phyloP scores from a whole-genome alignment of 1,284 basidiomycete genomes.

The Retiboletus flavoniger region DNA sequence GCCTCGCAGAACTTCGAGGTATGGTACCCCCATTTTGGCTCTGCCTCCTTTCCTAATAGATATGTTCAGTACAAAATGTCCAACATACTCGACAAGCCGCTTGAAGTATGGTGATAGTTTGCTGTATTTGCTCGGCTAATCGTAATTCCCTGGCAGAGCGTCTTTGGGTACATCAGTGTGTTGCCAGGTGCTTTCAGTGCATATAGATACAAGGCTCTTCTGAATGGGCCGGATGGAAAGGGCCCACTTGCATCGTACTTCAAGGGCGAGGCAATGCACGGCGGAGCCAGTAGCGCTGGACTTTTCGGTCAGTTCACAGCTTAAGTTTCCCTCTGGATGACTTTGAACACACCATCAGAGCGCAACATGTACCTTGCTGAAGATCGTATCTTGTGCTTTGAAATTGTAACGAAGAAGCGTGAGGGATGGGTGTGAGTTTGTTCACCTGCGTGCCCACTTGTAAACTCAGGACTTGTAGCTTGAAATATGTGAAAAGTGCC shows the following conservation, averaged over 20 bases:
- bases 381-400: conserved; percentile 96
- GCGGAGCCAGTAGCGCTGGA: conserved; percentile 57
- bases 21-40: neutral
- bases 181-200: conserved; percentile 90
- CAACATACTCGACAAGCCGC: conserved; percentile 89
- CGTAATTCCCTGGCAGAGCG: conserved; percentile 49
- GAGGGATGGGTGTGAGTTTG: conserved; percentile 74
- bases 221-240: conserved; percentile 78
- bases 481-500: conserved; percentile 90
- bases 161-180: conserved; percentile 91
- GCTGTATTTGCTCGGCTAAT: neutral
- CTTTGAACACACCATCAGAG: conserved; percentile 40
- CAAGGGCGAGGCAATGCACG: conserved; percentile 88
- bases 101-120: conserved; percentile 55
- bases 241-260: conserved; percentile 91
- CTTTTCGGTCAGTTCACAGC: conserved; percentile 53
- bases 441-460: neutral
- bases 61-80: conserved; percentile 79
- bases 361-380: conserved; percentile 91
- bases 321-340: neutral
- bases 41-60: conserved; percentile 1
- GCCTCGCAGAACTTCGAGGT: conserved; percentile 91
- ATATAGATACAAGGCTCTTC: conserved; percentile 84
- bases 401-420: conserved; percentile 91
- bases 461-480: conserved; percentile 39